phyloP scores from a whole-genome alignment of 805 yeast species.

The Sugiyamaella marilandica region DNA sequence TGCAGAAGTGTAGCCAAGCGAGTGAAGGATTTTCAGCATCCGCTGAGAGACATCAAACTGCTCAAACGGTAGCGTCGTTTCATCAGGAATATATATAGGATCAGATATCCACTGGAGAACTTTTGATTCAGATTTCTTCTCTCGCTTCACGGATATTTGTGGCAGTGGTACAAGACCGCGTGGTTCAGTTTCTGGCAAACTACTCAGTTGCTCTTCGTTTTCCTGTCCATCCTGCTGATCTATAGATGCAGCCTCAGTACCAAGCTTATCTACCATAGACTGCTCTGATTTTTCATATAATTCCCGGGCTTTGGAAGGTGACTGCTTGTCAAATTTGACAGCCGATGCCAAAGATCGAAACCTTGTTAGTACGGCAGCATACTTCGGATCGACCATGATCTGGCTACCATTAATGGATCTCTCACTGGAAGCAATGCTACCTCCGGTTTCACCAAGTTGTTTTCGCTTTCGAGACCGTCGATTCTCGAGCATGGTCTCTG shows the following conservation, averaged over 20 bases:
- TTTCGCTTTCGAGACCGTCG: no score
- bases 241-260: no score
- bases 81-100: slow-evolving; percentile 55
- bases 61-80: slow-evolving; percentile 42
- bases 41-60: slow-evolving; percentile 37
- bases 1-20: slow-evolving; percentile 48
- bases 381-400: slow-evolving; percentile 36
- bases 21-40: slow-evolving; percentile 44
- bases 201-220: slow-evolving; percentile 17
- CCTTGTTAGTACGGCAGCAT: slow-evolving; percentile 48
- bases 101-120: slow-evolving; percentile 54
- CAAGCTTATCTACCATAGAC: no score
- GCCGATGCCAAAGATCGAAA: slow-evolving; percentile 35
- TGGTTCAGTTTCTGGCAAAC: slow-evolving; percentile 18
- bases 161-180: slow-evolving; percentile 66
- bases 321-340: not conserved
- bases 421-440: no score
- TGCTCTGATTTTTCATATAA: no score
- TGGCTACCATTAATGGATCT: slow-evolving; percentile 13
- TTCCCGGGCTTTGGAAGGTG: no score
- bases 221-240: slow-evolving; percentile 2
- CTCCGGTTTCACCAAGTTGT: no score
- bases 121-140: slow-evolving; percentile 32
- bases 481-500: no score
- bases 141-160: slow-evolving; percentile 43